phyloP scores from a whole-genome alignment of 73 alveolate species.

The Tetrahymena malaccensis region DNA sequence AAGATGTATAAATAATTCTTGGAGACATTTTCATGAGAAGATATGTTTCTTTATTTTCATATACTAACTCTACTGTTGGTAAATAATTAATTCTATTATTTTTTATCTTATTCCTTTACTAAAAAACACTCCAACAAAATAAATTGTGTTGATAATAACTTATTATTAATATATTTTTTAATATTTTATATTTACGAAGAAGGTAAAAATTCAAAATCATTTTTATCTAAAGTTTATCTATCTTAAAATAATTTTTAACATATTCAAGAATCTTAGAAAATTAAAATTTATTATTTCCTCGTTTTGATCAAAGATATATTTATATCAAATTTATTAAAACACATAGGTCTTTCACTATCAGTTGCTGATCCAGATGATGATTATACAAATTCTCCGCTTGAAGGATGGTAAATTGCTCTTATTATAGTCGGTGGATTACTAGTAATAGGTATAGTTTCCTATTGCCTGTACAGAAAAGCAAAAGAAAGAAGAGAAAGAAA shows the following conservation, averaged over 20 bases:
- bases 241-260: no score
- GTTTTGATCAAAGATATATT: background rate
- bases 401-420: background rate
- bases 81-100: background rate
- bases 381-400: background rate
- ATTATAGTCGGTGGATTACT: background rate
- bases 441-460: background rate
- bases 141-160: no score
- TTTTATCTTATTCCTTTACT: background rate
- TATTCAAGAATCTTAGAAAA: no score
- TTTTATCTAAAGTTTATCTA: no score
- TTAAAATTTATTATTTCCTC: no score
- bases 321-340: background rate
- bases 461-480: background rate
- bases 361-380: background rate
- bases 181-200: no score
- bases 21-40: background rate
- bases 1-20: background rate
- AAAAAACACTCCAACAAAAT: no score
- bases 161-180: no score
- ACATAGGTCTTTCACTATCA: background rate
- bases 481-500: background rate
- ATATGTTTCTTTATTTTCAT: background rate
- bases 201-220: no score
- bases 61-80: background rate